Percentiles rank a stretch among this genome's conserved stretches.
Conservation (phyloP, 139 green algal species). For the Coccomyxa sp. region DNA sequence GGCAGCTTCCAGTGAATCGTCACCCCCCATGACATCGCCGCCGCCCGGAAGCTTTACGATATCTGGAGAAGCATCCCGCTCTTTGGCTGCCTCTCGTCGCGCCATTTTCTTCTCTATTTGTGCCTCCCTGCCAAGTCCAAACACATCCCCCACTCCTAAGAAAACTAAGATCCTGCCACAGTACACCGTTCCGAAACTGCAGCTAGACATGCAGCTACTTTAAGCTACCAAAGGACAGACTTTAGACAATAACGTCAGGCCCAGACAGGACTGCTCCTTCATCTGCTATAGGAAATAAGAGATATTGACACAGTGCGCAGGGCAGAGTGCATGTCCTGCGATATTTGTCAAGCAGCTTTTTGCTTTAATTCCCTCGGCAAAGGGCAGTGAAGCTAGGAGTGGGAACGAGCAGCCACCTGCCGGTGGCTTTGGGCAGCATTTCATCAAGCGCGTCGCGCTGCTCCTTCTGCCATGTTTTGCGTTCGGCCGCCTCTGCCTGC, state of each 20-base stretch:
- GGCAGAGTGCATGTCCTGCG: neutral
- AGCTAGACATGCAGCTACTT: neutral
- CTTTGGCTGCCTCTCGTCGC: slow-evolving; percentile 38
- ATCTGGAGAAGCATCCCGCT: slow-evolving; percentile 42
- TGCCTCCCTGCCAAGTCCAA: slow-evolving; percentile 31
- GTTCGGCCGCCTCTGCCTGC: slow-evolving; percentile 8
- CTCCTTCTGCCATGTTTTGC: slow-evolving; percentile 26
- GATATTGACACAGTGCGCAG: neutral
- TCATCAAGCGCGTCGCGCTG: slow-evolving; percentile 54
- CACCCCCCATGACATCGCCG: slow-evolving; percentile 50
- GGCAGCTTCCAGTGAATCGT: slow-evolving; percentile 52
- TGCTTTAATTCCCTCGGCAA: too few relatives aligned
- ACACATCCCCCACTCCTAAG: too few relatives aligned
- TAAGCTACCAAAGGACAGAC: neutral
- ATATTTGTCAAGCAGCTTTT: neutral
- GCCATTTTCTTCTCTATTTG: slow-evolving; percentile 50
- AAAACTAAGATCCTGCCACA: neutral
- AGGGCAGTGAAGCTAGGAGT: neutral
- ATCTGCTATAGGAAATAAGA: neutral
- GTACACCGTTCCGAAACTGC: neutral
- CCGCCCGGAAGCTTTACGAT: slow-evolving; percentile 30
- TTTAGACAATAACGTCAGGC: neutral
- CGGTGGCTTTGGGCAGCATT: slow-evolving; percentile 48
- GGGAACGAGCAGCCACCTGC: slow-evolving; percentile 6
- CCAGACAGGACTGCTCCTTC: neutral